Conservation (phyloP, 2,329 filamentous ascomycete genomes). For the Beauveria medogensis region DNA sequence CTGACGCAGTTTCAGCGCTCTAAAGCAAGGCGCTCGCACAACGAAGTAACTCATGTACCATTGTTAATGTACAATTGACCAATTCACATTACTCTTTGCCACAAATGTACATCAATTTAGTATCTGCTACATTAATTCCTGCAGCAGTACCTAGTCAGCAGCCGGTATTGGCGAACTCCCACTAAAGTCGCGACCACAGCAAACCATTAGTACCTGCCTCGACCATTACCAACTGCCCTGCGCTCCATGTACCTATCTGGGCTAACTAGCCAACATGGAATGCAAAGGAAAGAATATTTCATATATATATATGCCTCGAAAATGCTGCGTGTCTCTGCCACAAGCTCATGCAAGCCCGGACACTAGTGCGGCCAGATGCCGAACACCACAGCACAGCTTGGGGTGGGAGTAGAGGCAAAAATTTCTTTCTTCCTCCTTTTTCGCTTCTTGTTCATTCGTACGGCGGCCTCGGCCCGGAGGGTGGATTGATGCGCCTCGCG, state of each 20-base stretch:
- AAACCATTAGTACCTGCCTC: neutral
- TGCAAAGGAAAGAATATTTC: neutral
- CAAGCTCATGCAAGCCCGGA: constrained; percentile 3
- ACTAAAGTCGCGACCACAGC: no score
- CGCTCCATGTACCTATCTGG: neutral
- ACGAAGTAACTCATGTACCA: no score
- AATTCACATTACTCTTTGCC: neutral
- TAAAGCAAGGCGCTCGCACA: no score
- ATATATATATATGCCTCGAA: neutral
- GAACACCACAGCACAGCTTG: neutral
- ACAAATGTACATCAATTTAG: neutral
- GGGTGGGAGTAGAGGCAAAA: no score
- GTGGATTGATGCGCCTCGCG: neutral
- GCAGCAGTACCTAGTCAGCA: no score
- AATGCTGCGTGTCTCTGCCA: constrained; percentile 7
- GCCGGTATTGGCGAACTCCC: no score
- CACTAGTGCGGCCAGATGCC: constrained; percentile 9
- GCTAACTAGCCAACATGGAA: neutral
- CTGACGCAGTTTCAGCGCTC: neutral
- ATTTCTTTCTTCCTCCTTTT: neutral
- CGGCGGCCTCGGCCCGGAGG: neutral
- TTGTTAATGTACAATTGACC: neutral
- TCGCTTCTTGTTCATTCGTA: neutral
- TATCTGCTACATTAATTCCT: neutral
- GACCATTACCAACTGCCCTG: neutral